phyloP scores from a whole-genome alignment of 176 grass and related monocot genomes.

The Olyra latifolia region DNA sequence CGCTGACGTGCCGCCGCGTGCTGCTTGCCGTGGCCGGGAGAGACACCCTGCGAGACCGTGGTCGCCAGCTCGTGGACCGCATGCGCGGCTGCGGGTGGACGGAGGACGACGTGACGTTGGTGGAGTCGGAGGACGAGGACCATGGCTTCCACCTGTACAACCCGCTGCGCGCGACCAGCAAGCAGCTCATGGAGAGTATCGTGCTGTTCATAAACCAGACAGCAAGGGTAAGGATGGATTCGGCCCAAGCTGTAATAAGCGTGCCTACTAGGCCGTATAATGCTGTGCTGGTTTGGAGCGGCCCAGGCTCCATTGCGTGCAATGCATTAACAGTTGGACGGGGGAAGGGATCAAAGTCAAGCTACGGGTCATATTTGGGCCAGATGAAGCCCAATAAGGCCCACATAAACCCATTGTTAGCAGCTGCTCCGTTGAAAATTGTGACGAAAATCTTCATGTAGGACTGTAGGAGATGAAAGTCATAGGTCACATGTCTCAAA shows the following conservation, averaged over 20 bases:
- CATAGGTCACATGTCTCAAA: too few species aligned
- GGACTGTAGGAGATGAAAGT: neutral
- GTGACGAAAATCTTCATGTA: neutral
- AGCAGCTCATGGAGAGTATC: neutral
- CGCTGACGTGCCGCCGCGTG: neutral
- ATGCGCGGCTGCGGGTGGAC: neutral
- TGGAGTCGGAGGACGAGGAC: neutral
- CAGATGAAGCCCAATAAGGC: neutral
- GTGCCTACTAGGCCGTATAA: neutral
- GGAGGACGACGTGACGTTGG: neutral
- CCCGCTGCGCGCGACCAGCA: neutral
- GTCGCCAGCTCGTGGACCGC: neutral
- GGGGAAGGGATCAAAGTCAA: neutral
- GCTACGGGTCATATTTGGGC: neutral
- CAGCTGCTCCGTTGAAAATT: neutral
- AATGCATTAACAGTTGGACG: neutral
- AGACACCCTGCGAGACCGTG: neutral
- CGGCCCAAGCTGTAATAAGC: neutral
- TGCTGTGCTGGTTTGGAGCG: neutral
- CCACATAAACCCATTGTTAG: neutral
- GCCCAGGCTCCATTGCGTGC: neutral
- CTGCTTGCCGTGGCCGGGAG: neutral
- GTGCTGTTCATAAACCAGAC: conserved; percentile 2
- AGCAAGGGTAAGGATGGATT: neutral
- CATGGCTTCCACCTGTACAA: conserved; percentile 9